Evolutionary conservation across 805 yeast genomes (phyloP).

Genomic region (Yamadazyma laniorum): DNA sequence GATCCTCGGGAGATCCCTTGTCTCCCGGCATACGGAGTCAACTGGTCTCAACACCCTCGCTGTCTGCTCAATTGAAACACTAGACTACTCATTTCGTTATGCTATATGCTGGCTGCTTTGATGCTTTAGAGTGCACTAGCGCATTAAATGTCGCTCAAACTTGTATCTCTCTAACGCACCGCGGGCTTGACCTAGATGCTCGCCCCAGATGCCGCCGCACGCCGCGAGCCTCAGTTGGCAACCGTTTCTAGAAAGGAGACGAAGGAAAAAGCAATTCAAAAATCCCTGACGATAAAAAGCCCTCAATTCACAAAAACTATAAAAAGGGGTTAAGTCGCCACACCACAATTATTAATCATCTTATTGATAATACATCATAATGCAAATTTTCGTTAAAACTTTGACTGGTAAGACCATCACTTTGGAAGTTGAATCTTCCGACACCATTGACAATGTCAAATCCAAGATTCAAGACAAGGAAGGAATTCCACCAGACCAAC

Average conservation of each 20-base stretch:
- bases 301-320: constrained; percentile 14
- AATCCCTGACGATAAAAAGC: constrained; percentile 8
- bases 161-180: too few relatives aligned
- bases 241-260: not conserved
- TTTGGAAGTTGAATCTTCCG: constrained; percentile 96
- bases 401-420: constrained; percentile 69
- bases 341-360: constrained; percentile 2
- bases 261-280: constrained; percentile 10
- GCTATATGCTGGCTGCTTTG: too few relatives aligned
- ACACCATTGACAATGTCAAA: constrained; percentile 96
- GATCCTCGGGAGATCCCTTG: too few relatives aligned
- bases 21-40: too few relatives aligned
- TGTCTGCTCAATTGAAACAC: too few relatives aligned
- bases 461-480: constrained; percentile 96
- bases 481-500: constrained; percentile 98
- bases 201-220: constrained; percentile 4
- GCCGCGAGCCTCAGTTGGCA: constrained; percentile 5
- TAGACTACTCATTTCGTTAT: too few relatives aligned
- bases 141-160: not conserved
- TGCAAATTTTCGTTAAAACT: constrained; percentile 59
- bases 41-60: too few relatives aligned
- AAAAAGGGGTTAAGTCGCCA: constrained; percentile 16
- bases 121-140: too few relatives aligned
- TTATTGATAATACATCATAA: constrained; percentile 13
- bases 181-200: not conserved